Evolutionary conservation across 176 grass and related monocot species (phyloP), one percentile per base, ranked within the genome.

Genomic region (Dendrocalamus sinicus): DNA sequence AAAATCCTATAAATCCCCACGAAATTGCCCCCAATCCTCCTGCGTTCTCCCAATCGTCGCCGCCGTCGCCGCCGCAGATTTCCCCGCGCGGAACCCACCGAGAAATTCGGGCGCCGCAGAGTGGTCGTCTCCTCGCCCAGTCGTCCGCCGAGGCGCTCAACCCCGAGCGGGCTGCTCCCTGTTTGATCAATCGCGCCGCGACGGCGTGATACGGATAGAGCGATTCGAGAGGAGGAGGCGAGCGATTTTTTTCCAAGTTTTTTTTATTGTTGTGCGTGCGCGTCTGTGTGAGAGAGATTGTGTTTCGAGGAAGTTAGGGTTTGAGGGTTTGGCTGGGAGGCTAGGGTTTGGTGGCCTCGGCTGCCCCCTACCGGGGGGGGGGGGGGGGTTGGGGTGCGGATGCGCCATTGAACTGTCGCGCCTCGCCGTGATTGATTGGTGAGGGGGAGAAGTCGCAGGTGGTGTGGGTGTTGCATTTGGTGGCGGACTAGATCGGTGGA

Each of bases 401-500:
- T 79, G 43, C 40, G 53, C 53, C 26, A 19, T 79, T 71, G 73
- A 85, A 35, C 58, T 63, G 32, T 71, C 5, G 26, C 14, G 32
- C 32, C 0, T 66, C 26, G 41, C 71, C 28, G 35, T 52, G 71
- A 74, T 59, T 66, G 82, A 52, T 66, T 71, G 53, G 19, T 69
- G 13, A 55, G 32, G 65, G 17, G 65, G 65, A 20, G 71, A 16
- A 61, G 40, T 59, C 11, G 24, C 28, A 9, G 17, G 58, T 72
- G 46, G 24, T 72, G 84, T 40, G 12, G 52, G 75, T 48, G 20
- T 70, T 46, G 57, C 64, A 52, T 85, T 80, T 63, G 45, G 81
- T 76, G 82, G 64, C 74, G 82, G 81, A 81, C 71, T 88, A 77
- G 70, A 85, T 85, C 73, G 68, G 67, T 65, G 81, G 81, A 78